Evolutionary conservation across 306 rosid genomes (phyloP).

Genomic region (Lupinus albus): DNA sequence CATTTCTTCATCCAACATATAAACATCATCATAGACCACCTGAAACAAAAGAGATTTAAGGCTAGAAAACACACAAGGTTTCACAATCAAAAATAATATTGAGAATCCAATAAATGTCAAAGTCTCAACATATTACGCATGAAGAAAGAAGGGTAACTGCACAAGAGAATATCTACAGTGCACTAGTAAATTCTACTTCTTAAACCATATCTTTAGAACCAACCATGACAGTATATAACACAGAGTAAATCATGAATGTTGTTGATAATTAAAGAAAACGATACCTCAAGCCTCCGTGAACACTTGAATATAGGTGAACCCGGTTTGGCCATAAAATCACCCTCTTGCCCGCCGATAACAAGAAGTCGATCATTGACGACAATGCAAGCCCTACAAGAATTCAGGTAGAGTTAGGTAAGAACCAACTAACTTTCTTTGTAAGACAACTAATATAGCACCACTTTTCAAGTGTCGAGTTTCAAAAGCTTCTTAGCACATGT

Average conservation of each 20-base stretch:
- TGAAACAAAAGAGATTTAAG: slow-evolving; percentile 39
- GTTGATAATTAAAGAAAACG: neutral
- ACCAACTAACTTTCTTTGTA: slow-evolving; percentile 15
- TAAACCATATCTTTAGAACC: slow-evolving; percentile 11
- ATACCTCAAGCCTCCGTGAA: slow-evolving; percentile 88
- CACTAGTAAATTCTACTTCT: neutral
- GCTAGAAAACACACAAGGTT: neutral
- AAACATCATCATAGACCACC: slow-evolving; percentile 86
- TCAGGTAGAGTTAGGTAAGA: slow-evolving; percentile 22
- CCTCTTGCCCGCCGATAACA: slow-evolving; percentile 93
- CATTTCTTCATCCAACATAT: slow-evolving; percentile 81
- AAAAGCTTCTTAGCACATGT: slow-evolving; percentile 7
- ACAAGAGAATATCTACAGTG: slow-evolving; percentile 1
- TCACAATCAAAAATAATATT: slow-evolving; percentile 1
- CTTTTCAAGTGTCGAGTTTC: slow-evolving; percentile 16
- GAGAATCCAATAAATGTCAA: neutral
- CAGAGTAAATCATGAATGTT: no score
- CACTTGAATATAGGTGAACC: slow-evolving; percentile 94
- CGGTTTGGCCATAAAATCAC: slow-evolving; percentile 96
- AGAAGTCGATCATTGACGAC: slow-evolving; percentile 62
- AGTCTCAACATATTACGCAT: slow-evolving; percentile 3
- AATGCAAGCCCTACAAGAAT: slow-evolving; percentile 71
- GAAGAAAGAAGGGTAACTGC: neutral
- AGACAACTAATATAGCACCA: slow-evolving; percentile 12
- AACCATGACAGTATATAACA: neutral